Evolutionary conservation across 2,329 filamentous ascomycete species (phyloP).

Genomic region (Aspergillus felis): DNA sequence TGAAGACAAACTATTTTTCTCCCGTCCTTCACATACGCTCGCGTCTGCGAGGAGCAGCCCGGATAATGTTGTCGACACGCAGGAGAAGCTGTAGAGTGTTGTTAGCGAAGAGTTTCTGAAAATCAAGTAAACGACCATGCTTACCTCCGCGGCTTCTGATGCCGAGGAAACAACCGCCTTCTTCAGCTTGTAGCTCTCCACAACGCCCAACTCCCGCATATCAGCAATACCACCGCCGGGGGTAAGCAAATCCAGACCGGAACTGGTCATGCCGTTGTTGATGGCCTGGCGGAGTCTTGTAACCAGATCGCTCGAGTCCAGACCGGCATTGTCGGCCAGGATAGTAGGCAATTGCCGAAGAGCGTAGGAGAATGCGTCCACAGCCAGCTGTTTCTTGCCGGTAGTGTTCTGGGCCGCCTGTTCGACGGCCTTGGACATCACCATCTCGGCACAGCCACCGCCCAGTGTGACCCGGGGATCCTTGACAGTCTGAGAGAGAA

Average conservation of each 20-base stretch:
- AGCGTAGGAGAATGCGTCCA: conserved; percentile 82
- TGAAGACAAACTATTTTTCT: not conserved
- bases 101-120: conserved; percentile 11
- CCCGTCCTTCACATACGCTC: conserved; percentile 61
- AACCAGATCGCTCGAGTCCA: conserved; percentile 92
- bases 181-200: conserved; percentile 99
- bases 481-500: conserved; percentile 92
- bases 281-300: conserved; percentile 88
- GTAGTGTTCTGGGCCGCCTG: conserved; percentile 88
- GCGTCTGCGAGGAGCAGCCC: conserved; percentile 78
- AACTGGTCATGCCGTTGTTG: conserved; percentile 89
- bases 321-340: conserved; percentile 91
- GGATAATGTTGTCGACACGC: conserved; percentile 96
- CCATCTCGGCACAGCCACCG: conserved; percentile 95
- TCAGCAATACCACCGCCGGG: conserved; percentile 91
- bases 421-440: conserved; percentile 98
- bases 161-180: conserved; percentile 95
- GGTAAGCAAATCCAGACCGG: conserved; percentile 81
- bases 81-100: conserved; percentile 65
- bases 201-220: conserved; percentile 91
- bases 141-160: conserved; percentile 92
- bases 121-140: conserved; percentile 26
- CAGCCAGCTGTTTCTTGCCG: conserved; percentile 93
- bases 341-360: conserved; percentile 93
- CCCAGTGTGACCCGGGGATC: conserved; percentile 92